phyloP scores from a whole-genome alignment of 148 eudicot species.

The Chenopodium album region DNA sequence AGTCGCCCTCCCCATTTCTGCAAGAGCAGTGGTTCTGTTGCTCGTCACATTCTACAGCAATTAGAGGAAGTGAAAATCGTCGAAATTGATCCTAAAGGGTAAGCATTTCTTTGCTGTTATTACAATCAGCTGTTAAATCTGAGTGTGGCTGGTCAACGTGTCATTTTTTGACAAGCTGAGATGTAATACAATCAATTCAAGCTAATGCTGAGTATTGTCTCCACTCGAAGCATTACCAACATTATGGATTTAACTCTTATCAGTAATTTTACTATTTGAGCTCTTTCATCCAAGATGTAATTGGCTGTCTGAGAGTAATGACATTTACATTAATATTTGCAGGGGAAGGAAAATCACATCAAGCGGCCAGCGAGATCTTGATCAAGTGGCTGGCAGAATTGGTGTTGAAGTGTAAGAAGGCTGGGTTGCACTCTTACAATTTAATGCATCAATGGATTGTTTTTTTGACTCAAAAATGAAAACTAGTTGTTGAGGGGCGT shows the following conservation, averaged over 20 bases:
- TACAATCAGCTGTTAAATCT: too few relatives aligned
- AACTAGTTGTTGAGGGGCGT: constrained; percentile 13
- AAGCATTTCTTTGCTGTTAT: constrained; percentile 24
- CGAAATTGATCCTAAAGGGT: constrained; percentile 76
- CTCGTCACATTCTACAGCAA: constrained; percentile 79
- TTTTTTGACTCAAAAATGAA: background rate
- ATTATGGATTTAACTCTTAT: too few relatives aligned
- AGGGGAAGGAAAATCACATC: constrained; percentile 80
- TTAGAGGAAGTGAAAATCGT: constrained; percentile 59
- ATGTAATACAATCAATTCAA: too few relatives aligned
- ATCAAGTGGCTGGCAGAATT: constrained; percentile 62
- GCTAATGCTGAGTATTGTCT: too few relatives aligned
- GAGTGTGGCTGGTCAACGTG: too few relatives aligned
- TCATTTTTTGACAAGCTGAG: too few relatives aligned
- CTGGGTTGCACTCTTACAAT: background rate
- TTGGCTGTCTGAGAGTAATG: background rate
- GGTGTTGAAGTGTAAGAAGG: constrained; percentile 16
- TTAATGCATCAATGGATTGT: background rate
- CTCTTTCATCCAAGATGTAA: too few relatives aligned
- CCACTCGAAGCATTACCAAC: too few relatives aligned
- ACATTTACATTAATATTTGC: background rate
- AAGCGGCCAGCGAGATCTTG: constrained; percentile 70
- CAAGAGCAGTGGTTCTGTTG: constrained; percentile 78
- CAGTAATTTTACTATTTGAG: too few relatives aligned
- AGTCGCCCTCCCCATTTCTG: constrained; percentile 81